Evolutionary conservation across 257 asterid species (phyloP).

Genomic region (Anisodus tanguticus): DNA sequence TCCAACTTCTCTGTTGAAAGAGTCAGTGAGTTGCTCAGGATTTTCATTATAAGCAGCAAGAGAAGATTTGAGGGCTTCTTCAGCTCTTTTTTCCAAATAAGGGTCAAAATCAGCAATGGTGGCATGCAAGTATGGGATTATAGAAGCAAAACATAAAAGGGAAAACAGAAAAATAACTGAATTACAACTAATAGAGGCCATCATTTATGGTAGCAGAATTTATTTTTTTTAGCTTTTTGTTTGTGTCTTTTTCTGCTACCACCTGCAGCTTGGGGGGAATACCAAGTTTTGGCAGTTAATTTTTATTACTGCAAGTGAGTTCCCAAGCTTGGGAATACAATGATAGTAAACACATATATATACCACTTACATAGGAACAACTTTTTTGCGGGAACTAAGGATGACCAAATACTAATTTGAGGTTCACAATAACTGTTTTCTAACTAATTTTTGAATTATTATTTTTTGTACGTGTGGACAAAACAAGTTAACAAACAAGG

Average conservation of each 20-base stretch:
- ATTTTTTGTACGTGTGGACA: not conserved
- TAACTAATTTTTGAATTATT: conserved; percentile 15
- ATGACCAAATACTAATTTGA: conserved; percentile 36
- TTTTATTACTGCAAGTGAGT: not conserved
- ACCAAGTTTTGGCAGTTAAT: not conserved
- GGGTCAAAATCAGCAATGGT: conserved; percentile 56
- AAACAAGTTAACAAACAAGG: not conserved
- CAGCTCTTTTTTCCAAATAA: conserved; percentile 48
- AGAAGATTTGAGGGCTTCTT: conserved; percentile 53
- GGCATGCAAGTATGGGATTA: conserved; percentile 44
- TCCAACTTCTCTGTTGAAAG: conserved; percentile 59
- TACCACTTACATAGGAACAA: not conserved
- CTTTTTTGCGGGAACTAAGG: conserved; percentile 41
- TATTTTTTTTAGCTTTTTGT: not conserved
- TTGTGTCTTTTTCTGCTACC: not conserved
- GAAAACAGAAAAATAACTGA: conserved; percentile 22
- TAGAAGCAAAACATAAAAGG: conserved; percentile 16
- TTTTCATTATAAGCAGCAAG: conserved; percentile 55
- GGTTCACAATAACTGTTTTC: not conserved
- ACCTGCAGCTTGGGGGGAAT: conserved; percentile 12
- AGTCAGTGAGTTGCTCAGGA: conserved; percentile 57
- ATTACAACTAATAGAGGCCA: not conserved
- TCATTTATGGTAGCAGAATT: not conserved
- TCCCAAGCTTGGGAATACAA: conserved; percentile 18
- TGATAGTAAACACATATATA: conserved; percentile 18